phyloP scores from a whole-genome alignment of 192 early-diverging fungal genomes.

The Backusella sp. region DNA sequence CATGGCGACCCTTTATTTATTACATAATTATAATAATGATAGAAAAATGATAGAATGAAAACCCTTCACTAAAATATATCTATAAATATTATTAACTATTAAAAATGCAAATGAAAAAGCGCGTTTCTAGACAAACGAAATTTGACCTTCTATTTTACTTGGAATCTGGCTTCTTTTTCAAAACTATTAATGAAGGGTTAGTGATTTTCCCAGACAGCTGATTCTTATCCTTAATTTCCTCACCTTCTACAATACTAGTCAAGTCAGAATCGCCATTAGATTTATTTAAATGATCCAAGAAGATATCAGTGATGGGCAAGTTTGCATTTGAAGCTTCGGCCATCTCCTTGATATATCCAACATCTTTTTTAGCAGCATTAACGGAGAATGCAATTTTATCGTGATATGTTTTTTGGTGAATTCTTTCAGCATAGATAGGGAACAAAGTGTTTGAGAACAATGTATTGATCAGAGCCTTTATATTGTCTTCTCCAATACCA shows the following conservation, averaged over 20 bases:
- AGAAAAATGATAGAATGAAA: too few species aligned
- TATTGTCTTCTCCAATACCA: conserved; percentile 48
- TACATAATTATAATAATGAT: too few species aligned
- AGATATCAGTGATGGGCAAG: conserved; percentile 37
- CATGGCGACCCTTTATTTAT: too few species aligned
- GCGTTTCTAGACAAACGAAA: not conserved
- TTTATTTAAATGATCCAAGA: conserved; percentile 7
- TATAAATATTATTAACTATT: not conserved
- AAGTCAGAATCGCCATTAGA: conserved; percentile 23
- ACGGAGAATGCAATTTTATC: conserved; percentile 42
- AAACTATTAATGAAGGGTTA: not conserved
- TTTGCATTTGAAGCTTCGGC: conserved; percentile 33
- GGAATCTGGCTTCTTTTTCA: not conserved
- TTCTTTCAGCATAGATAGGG: conserved; percentile 48
- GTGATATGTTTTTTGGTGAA: conserved; percentile 35
- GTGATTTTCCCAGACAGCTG: not conserved
- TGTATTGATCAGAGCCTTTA: conserved; percentile 49
- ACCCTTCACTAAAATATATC: too few species aligned
- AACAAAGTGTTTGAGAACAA: conserved; percentile 49
- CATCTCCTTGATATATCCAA: conserved; percentile 38
- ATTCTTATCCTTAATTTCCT: not conserved
- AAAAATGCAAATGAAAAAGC: not conserved
- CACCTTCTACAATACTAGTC: conserved; percentile 33
- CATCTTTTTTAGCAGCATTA: conserved; percentile 44
- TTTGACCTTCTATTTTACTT: not conserved